phyloP scores from a whole-genome alignment of 2,329 filamentous ascomycete species.

The Aureobasidium namibiae region DNA sequence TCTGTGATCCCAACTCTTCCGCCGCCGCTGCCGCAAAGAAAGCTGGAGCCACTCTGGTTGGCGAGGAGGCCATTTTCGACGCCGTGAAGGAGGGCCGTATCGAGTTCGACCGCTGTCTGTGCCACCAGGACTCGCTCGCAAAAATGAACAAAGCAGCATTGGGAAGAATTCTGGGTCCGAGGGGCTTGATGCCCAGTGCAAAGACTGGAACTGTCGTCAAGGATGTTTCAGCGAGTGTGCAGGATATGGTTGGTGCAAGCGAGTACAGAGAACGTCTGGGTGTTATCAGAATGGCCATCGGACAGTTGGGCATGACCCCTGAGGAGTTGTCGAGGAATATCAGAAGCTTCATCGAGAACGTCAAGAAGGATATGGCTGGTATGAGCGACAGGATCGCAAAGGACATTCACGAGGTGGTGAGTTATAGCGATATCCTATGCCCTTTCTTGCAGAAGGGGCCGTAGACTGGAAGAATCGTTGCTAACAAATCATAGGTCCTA shows the following conservation, averaged over 20 bases:
- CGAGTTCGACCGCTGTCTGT: constrained; percentile 82
- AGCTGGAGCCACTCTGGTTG: constrained; percentile 74
- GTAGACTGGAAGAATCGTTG: background rate
- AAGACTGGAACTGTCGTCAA: constrained; percentile 85
- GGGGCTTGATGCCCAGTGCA: constrained; percentile 81
- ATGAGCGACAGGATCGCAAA: constrained; percentile 60
- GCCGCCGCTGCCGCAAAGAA: constrained; percentile 64
- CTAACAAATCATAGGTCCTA: constrained; percentile 48
- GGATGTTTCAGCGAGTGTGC: constrained; percentile 66
- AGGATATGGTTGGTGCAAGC: constrained; percentile 73
- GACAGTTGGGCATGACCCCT: constrained; percentile 81
- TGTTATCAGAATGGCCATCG: constrained; percentile 81
- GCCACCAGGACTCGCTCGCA: constrained; percentile 67
- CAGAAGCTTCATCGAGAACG: constrained; percentile 61
- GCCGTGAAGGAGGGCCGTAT: constrained; percentile 67
- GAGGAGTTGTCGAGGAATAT: constrained; percentile 81
- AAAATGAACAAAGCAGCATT: constrained; percentile 75
- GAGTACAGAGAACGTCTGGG: constrained; percentile 82
- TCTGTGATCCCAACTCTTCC: constrained; percentile 74
- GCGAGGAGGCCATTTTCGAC: constrained; percentile 79
- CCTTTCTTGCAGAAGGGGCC: background rate
- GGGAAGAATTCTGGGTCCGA: constrained; percentile 75
- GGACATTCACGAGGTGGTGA: constrained; percentile 62
- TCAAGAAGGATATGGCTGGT: constrained; percentile 68
- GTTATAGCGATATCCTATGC: constrained; percentile 34